Evolutionary conservation across 202 grass and related monocot genomes (phyloP).

Genomic region (Zizania palustris): DNA sequence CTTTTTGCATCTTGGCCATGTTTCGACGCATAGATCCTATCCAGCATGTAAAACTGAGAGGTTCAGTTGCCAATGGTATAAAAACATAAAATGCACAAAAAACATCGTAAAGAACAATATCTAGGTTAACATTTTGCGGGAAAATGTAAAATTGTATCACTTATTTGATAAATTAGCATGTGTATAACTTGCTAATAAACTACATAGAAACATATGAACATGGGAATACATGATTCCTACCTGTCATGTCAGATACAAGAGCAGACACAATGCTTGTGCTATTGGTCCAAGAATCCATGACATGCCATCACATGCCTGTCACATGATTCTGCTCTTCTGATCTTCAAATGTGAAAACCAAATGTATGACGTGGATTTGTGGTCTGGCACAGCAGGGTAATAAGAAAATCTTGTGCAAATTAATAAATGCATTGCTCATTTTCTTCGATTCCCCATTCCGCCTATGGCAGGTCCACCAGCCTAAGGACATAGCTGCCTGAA

Average conservation of each 20-base stretch:
- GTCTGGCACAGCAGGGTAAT: conserved; percentile 20
- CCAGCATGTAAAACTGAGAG: conserved; percentile 1
- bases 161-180: conserved; percentile 9
- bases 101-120: neutral
- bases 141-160: neutral
- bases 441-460: conserved; percentile 6
- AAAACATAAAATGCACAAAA: conserved; percentile 17
- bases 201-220: conserved; percentile 50
- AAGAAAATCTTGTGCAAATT: conserved; percentile 32
- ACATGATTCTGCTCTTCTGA: conserved; percentile 51
- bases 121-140: conserved; percentile 16
- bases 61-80: conserved; percentile 12
- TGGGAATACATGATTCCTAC: conserved; percentile 40
- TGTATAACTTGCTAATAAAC: conserved; percentile 28
- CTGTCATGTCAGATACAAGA: conserved; percentile 46
- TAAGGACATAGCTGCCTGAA: conserved; percentile 32
- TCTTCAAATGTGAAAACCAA: conserved; percentile 29
- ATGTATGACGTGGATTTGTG: conserved; percentile 34
- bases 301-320: conserved; percentile 41
- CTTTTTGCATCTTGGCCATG: neutral
- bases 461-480: conserved; percentile 3
- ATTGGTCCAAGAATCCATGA: conserved; percentile 44
- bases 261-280: conserved; percentile 30
- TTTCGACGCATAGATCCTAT: conserved; percentile 21
- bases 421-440: conserved; percentile 15